Base-by-base conservation (phyloP, 1,139 yeast species). In the Blastobotrys capitulatus region DNA sequence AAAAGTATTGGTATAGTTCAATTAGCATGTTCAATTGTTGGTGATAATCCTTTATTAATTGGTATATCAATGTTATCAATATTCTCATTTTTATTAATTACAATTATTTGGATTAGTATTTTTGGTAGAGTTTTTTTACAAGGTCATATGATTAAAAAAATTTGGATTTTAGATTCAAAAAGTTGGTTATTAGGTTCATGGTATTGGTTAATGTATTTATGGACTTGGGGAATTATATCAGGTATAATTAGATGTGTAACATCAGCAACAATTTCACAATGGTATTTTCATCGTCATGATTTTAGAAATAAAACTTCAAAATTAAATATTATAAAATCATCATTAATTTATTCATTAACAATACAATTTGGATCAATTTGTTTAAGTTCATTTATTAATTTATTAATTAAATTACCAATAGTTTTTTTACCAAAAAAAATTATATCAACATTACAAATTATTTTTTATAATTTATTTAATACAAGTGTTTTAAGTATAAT, bases 211-310 rank as follows among this genome's bases (percentile, higher is more conserved):
- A 63, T 70, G 66, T 71, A 67, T 52, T 53, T 72, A 34, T 72
- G 76, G 76, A 68, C 75, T 1, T 70, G 73, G 69, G 70, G 71
- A 1, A 66, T 72, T 18, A 52, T 72, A 12, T 60, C 68, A 42
- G 72, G 72, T 5, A 55, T 71, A 37, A 71, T 70, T 51, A 61
- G 71, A 18, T 60, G 63, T 26, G 57, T 69, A 2, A 57, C 70
- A 1, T 57, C 73, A 1, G 66, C 67, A 6, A 58, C 69, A 2
- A 71, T 71, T 7, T 58, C 67, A 2, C 71, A 68, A 49, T 72
- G 75, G 74, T 70, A 70, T 52, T 66, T 68, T 51, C 61, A 64
- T 44, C 62, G 70, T 1, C 65, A 60, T 40, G 57, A 56, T 8
- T 53, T 52, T 26, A 19, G 9, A n/a, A 63, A 64, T 3, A 58